These are phyloP conservation scores for Solanum medicagineum DNA, from an alignment of 257 asterid species.

Conservation along the genomic window DNA sequence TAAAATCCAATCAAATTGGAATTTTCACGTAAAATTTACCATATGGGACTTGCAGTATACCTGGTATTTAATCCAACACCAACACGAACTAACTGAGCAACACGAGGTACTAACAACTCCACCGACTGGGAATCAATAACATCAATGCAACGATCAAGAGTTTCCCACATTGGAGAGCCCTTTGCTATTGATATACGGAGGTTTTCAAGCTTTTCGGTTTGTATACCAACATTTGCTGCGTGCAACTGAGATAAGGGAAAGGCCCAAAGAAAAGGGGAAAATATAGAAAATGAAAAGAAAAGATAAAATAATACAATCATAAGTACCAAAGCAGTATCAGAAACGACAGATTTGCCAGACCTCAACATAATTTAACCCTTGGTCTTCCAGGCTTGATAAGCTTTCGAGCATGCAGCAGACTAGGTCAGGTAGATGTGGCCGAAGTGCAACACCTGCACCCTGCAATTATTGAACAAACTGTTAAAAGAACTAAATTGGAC, in stretches of 20 bases:
- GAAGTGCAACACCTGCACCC: constrained; percentile 94
- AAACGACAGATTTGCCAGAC: constrained; percentile 24
- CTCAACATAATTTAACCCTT: constrained; percentile 95
- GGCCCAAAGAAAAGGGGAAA: not conserved
- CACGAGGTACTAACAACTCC: constrained; percentile 82
- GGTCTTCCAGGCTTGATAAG: constrained; percentile 97
- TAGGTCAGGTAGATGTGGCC: constrained; percentile 80
- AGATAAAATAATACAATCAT: not conserved
- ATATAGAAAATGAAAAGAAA: not conserved
- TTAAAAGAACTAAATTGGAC: not conserved
- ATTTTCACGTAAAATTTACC: not conserved
- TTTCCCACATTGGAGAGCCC: constrained; percentile 99
- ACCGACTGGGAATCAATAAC: constrained; percentile 71
- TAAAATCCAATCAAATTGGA: not conserved
- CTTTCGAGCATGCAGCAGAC: constrained; percentile 99
- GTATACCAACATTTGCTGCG: constrained; percentile 88
- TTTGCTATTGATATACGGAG: constrained; percentile 83
- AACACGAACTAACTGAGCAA: constrained; percentile 66
- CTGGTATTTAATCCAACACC: constrained; percentile 95
- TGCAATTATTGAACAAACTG: constrained; percentile 12
- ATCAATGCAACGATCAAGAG: constrained; percentile 89
- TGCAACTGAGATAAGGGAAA: constrained; percentile 47
- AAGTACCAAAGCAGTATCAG: not conserved
- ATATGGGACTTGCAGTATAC: constrained; percentile 16
- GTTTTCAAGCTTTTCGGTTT: constrained; percentile 86